phyloP scores from a whole-genome alignment of 2,329 filamentous ascomycete species.

The Epichloe typhina region DNA sequence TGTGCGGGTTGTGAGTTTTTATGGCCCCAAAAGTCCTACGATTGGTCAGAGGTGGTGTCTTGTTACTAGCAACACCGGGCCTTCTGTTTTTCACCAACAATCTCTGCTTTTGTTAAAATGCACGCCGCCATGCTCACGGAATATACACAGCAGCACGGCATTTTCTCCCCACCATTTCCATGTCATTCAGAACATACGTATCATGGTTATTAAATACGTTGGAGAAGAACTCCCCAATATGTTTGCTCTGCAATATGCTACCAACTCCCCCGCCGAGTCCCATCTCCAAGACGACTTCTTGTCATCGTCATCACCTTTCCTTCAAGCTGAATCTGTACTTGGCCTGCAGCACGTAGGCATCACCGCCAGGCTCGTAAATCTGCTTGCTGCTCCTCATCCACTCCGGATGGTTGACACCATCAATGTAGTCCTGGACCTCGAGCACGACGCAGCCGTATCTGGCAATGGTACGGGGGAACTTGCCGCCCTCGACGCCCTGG shows the following conservation, averaged over 20 bases:
- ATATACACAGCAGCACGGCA: not conserved
- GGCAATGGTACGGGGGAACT: constrained; percentile 48
- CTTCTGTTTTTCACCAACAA: too few relatives aligned
- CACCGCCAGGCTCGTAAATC: constrained; percentile 44
- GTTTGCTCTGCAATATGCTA: too few relatives aligned
- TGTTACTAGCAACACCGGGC: too few relatives aligned
- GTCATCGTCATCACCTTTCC: constrained; percentile 9
- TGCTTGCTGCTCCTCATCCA: constrained; percentile 57
- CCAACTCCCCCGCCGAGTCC: not conserved
- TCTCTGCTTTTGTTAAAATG: too few relatives aligned
- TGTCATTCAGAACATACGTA: not conserved
- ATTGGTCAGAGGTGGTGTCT: not conserved
- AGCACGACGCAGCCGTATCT: constrained; percentile 79
- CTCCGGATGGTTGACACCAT: constrained; percentile 81
- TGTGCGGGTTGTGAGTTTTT: constrained; percentile 1
- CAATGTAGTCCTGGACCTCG: constrained; percentile 89
- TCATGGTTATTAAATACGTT: not conserved
- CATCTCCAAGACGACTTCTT: not conserved
- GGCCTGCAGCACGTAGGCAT: constrained; percentile 49
- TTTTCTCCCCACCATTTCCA: not conserved
- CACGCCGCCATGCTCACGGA: too few relatives aligned
- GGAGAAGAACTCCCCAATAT: not conserved
- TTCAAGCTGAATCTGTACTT: constrained; percentile 45
- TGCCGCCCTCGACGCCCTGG: constrained; percentile 43
- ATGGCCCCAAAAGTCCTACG: not conserved